These are phyloP conservation scores for Coemansia guatemalensis DNA, from an alignment of 192 early-diverging fungal genomes.

Conservation along the genomic window DNA sequence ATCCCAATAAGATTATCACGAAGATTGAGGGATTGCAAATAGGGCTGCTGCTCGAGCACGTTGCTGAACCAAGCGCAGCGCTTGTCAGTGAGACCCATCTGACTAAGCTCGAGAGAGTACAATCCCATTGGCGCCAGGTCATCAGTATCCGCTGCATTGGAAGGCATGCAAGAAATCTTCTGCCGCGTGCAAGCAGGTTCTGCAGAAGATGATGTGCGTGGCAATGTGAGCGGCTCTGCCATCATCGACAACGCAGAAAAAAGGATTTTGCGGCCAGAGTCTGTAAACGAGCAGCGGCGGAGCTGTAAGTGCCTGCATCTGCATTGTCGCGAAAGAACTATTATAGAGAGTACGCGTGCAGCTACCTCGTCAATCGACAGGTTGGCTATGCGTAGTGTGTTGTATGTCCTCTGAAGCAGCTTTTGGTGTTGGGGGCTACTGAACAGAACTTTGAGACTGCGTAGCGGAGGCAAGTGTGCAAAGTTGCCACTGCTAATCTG, in stretches of 20 bases:
- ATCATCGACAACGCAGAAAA: slow-evolving; percentile 36
- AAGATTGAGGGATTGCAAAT: slow-evolving; percentile 25
- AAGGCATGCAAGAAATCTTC: not conserved
- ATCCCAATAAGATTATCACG: slow-evolving; percentile 26
- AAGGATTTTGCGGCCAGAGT: slow-evolving; percentile 25
- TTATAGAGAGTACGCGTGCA: slow-evolving; percentile 25
- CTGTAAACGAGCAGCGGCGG: slow-evolving; percentile 29
- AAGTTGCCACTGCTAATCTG: slow-evolving; percentile 32
- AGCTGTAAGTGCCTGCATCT: slow-evolving; percentile 22
- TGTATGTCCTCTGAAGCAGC: slow-evolving; percentile 17
- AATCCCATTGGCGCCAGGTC: slow-evolving; percentile 21
- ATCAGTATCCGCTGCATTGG: not conserved
- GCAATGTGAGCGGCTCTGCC: slow-evolving; percentile 8
- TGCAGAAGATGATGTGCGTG: not conserved
- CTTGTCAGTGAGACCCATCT: slow-evolving; percentile 21
- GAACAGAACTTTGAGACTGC: slow-evolving; percentile 27
- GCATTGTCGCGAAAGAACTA: slow-evolving; percentile 31
- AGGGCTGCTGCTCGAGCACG: slow-evolving; percentile 23
- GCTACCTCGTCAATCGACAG: slow-evolving; percentile 24
- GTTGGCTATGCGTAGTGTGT: slow-evolving; percentile 5
- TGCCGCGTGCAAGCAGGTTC: not conserved
- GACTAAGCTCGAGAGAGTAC: slow-evolving; percentile 19
- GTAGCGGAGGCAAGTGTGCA: slow-evolving; percentile 29
- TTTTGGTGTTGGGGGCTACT: slow-evolving; percentile 9
- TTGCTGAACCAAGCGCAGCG: slow-evolving; percentile 13